Conservation (phyloP, 1,139 yeast species). For the Taphrina deformans region DNA sequence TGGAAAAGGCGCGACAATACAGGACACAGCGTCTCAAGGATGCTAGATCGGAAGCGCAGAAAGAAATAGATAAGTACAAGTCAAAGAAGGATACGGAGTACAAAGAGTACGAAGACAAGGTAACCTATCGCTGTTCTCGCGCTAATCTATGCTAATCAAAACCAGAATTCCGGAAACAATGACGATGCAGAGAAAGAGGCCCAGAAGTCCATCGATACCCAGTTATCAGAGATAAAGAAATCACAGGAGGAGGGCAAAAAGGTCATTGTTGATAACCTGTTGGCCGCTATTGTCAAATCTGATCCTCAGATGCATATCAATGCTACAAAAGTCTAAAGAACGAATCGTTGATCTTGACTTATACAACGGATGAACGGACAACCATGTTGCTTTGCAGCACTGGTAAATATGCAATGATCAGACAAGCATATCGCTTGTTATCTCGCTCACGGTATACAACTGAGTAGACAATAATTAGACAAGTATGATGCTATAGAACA, state of each 20-base stretch:
- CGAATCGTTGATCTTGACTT: background rate
- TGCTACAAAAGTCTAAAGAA: conserved; percentile 48
- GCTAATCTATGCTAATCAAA: background rate
- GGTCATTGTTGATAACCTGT: conserved; percentile 70
- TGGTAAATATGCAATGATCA: background rate
- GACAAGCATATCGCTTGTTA: background rate
- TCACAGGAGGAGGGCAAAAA: conserved; percentile 63
- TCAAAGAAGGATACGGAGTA: conserved; percentile 80
- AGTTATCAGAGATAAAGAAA: conserved; percentile 62
- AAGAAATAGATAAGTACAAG: conserved; percentile 86
- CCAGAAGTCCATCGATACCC: conserved; percentile 53
- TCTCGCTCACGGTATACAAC: background rate
- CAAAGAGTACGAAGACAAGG: conserved; percentile 64
- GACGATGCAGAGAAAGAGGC: conserved; percentile 68
- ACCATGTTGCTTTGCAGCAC: background rate
- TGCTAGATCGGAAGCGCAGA: conserved; percentile 88
- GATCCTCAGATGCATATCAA: conserved; percentile 79
- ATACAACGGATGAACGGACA: background rate
- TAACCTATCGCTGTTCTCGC: conserved; percentile 37
- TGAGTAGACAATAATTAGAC: background rate
- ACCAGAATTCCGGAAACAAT: conserved; percentile 61
- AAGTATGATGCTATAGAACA: background rate
- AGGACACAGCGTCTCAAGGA: conserved; percentile 84
- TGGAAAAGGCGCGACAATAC: conserved; percentile 62
- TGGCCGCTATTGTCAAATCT: conserved; percentile 77